Evolutionary conservation across 2,329 filamentous ascomycete genomes (phyloP).

Genomic region (Alternaria hordeiaustralica): DNA sequence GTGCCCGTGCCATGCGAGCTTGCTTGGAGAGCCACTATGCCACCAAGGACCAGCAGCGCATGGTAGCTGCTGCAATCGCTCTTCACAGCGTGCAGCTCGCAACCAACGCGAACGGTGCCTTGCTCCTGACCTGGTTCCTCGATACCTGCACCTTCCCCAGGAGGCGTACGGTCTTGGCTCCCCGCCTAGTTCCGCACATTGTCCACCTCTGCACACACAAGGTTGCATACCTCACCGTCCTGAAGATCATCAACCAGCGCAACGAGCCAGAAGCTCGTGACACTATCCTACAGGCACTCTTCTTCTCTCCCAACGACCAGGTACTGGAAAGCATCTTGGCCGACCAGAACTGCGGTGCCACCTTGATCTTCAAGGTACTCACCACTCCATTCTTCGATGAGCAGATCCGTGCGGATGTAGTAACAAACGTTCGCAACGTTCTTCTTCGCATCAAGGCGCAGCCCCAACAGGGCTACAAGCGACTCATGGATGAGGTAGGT

Average conservation of each 20-base stretch:
- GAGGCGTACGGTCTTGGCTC: conserved; percentile 88
- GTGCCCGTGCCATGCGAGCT: conserved; percentile 93
- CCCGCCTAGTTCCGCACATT: conserved; percentile 87
- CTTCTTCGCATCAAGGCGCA: conserved; percentile 90
- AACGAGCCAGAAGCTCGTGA: conserved; percentile 92
- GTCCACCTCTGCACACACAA: conserved; percentile 98
- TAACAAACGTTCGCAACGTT: conserved; percentile 90
- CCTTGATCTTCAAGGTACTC: conserved; percentile 96
- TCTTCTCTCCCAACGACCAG: conserved; percentile 88
- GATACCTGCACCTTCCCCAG: conserved; percentile 97
- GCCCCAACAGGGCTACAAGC: conserved; percentile 95
- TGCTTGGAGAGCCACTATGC: conserved; percentile 96
- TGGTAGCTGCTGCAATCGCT: conserved; percentile 94
- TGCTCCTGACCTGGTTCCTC: conserved; percentile 95
- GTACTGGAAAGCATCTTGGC: conserved; percentile 87
- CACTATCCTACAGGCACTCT: conserved; percentile 85
- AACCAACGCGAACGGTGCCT: conserved; percentile 92
- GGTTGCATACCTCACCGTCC: conserved; percentile 93
- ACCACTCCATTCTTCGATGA: conserved; percentile 98
- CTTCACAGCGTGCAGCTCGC: conserved; percentile 95
- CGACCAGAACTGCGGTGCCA: conserved; percentile 91
- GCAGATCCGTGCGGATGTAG: conserved; percentile 81
- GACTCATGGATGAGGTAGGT: conserved; percentile 97
- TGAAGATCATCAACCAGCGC: conserved; percentile 98
- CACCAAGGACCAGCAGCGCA: conserved; percentile 92